Base-by-base conservation (phyloP, 495 filamentous ascomycete genomes). In the Chaetomium fimeti region DNA sequence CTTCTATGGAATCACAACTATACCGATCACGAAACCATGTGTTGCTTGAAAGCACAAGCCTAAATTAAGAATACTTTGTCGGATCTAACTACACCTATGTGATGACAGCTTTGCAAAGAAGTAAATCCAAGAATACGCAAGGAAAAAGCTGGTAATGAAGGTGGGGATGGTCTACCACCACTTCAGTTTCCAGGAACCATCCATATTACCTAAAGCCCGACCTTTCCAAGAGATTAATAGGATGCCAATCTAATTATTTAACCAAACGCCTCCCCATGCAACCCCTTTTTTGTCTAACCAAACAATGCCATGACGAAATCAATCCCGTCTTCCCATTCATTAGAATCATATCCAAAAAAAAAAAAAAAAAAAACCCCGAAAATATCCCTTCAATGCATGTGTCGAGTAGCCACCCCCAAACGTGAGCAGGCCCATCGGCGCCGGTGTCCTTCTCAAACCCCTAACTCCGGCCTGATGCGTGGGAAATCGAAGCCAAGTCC, bases 191-290 rank as follows among this genome's bases (percentile, higher is more conserved):
- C 32, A 32, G 43, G n/a, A 52, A 8, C 13, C 29, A 52, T 47
- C 58, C 28, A 42, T 13, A 25, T 36, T 27, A 57, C 20, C 53
- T 9, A 54, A 32, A 29, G 6, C 9, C 32, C 24, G 2, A 8
- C 55, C 38, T 20, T 5, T n/a, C 52, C 29, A 47, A 57, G 27
- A 57, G 11, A 24, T 53, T 25, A 11, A 22, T 25, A 11, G 22
- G 15, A 36, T 28, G 16, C 12, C 42, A 52, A 27, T 57, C 55
- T 57, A 38, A n/a, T 13, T 29, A 38, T 32, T 13, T 29, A 32
- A 32, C 27, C 27, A 53, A 55, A 54, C 36, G 29, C 60, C 60
- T 2, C 11, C 18, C 60, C 51, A 62, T 62, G 60, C 60, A 61
- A 3, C 52, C 60, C 13, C 8, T 27, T 43, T 54, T 53, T 54